Conservation (phyloP, 139 green algal species). For the Chlorella sp. region DNA sequence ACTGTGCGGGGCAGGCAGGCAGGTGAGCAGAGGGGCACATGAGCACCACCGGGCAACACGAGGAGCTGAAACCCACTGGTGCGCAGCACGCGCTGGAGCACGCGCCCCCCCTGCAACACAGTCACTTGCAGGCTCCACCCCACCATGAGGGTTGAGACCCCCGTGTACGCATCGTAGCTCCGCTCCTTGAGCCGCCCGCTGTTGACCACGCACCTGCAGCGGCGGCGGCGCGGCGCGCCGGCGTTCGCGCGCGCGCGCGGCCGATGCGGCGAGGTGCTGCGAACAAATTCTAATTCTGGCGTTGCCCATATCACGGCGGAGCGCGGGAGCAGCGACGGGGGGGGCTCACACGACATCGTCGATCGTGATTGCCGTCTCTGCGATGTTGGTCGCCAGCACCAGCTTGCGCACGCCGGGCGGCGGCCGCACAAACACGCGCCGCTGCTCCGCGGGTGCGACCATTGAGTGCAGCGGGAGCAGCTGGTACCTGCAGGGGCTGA, state of each 20-base stretch:
- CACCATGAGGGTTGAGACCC: constrained; percentile 72
- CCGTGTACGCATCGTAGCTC: constrained; percentile 81
- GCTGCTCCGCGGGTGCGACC: constrained; percentile 69
- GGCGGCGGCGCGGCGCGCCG: too few species aligned
- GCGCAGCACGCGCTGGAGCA: not conserved
- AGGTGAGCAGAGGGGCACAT: not conserved
- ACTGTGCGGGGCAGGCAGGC: constrained; percentile 7
- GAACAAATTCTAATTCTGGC: too few species aligned
- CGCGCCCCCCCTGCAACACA: not conserved
- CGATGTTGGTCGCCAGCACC: constrained; percentile 87
- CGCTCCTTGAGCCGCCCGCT: constrained; percentile 81
- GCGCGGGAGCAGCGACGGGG: too few species aligned
- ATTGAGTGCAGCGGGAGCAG: constrained; percentile 81
- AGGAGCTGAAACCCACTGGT: not conserved
- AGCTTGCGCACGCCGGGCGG: constrained; percentile 72
- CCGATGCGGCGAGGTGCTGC: too few species aligned
- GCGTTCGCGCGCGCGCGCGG: too few species aligned
- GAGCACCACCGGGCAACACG: not conserved
- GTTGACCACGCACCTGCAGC: constrained; percentile 83
- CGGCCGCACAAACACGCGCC: constrained; percentile 66
- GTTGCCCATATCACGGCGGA: too few species aligned
- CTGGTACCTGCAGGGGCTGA: constrained; percentile 22
- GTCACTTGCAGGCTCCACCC: too few species aligned
- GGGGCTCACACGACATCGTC: constrained; percentile 88
- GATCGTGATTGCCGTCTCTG: constrained; percentile 83